These are phyloP conservation scores for Coelastrella sp. DNA, from an alignment of 139 green algal genomes.

Conservation along the genomic window DNA sequence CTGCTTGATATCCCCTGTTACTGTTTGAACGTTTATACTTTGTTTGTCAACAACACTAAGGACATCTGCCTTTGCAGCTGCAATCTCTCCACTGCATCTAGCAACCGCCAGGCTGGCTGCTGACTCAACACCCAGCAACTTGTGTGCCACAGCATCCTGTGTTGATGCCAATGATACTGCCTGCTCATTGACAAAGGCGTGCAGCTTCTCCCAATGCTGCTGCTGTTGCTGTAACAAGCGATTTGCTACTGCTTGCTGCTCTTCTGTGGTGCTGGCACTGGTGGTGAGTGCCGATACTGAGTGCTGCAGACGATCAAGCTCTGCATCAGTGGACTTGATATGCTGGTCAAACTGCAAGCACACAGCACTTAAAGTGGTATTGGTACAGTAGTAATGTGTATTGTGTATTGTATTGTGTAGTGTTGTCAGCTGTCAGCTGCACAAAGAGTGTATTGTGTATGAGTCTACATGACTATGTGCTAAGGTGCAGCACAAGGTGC, in stretches of 20 bases:
- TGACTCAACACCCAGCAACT: constrained; percentile 5
- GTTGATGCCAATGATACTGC: not conserved
- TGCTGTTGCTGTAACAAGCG: constrained; percentile 30
- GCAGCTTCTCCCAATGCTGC: constrained; percentile 19
- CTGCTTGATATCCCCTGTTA: not conserved
- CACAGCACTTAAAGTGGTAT: not conserved
- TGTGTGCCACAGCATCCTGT: not conserved
- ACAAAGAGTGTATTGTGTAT: not conserved
- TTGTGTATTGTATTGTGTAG: too few species aligned
- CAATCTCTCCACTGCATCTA: not conserved
- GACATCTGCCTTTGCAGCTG: not conserved
- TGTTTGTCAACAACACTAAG: not conserved
- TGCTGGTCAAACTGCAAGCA: not conserved
- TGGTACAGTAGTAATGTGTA: not conserved
- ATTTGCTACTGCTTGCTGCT: constrained; percentile 8
- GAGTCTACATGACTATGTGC: not conserved
- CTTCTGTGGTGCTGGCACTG: not conserved
- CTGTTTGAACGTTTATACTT: not conserved
- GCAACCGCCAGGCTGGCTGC: not conserved
- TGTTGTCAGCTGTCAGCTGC: too few species aligned
- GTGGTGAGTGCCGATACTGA: not conserved
- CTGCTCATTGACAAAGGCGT: not conserved
- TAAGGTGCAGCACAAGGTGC: not conserved
- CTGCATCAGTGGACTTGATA: not conserved
- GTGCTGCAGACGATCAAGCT: not conserved